Evolutionary conservation across 306 rosid genomes (phyloP).

Genomic region (Lotus japonicus): DNA sequence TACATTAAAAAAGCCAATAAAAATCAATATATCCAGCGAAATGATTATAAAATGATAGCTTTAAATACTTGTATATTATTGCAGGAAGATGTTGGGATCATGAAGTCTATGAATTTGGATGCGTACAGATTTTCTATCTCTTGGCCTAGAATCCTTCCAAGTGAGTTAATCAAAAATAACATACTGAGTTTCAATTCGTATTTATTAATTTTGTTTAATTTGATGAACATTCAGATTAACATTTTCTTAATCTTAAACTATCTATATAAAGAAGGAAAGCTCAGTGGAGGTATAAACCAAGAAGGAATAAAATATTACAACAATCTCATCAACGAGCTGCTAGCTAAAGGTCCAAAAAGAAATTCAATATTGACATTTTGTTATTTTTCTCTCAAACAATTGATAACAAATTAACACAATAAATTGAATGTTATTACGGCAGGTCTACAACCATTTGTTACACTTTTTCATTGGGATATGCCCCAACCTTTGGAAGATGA

Average conservation of each 20-base stretch:
- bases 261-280: constrained; percentile 42
- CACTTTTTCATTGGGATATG: constrained; percentile 47
- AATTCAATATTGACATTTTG: neutral
- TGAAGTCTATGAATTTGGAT: constrained; percentile 48
- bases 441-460: constrained; percentile 42
- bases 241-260: neutral
- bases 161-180: constrained; percentile 33
- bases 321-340: constrained; percentile 44
- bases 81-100: constrained; percentile 56
- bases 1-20: too few relatives aligned
- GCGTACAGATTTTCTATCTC: constrained; percentile 70
- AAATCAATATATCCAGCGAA: too few relatives aligned
- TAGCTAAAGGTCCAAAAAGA: constrained; percentile 30
- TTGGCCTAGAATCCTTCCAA: constrained; percentile 63
- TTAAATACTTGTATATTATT: neutral
- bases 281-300: constrained; percentile 44
- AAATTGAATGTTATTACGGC: neutral
- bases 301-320: constrained; percentile 54
- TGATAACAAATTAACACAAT: neutral
- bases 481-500: constrained; percentile 51
- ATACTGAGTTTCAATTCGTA: neutral
- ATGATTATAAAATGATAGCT: too few relatives aligned
- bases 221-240: neutral
- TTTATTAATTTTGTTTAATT: neutral
- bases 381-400: neutral